phyloP scores from a whole-genome alignment of 345 rosid genomes.

The Citrus cavaleriei region DNA sequence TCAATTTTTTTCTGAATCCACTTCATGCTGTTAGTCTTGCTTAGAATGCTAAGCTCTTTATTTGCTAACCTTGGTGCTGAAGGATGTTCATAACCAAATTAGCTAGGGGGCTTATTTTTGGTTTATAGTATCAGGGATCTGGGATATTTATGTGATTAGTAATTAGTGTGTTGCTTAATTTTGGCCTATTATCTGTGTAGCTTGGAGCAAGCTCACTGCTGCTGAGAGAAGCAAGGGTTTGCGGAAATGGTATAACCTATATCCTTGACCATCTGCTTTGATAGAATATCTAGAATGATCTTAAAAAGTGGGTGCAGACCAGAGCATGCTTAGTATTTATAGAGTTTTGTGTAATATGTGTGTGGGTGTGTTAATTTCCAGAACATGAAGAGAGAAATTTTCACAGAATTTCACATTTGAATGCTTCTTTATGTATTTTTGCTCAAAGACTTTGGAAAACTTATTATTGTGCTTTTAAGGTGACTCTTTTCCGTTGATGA shows the following conservation, averaged over 20 bases:
- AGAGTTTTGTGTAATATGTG: not conserved
- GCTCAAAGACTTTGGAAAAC: not conserved
- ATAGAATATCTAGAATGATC: not conserved
- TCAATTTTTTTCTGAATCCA: not conserved
- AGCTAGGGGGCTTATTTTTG: not conserved
- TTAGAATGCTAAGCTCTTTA: not conserved
- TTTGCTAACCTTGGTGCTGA: not conserved
- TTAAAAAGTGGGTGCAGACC: not conserved
- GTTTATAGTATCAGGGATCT: not conserved
- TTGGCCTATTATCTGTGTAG: conserved; percentile 29
- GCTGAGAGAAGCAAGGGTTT: conserved; percentile 74
- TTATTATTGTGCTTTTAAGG: not conserved
- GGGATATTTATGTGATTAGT: not conserved
- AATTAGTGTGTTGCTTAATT: not conserved
- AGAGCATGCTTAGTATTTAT: not conserved
- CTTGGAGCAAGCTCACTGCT: conserved; percentile 91
- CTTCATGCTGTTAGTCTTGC: not conserved
- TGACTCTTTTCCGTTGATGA: not conserved
- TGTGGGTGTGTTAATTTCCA: not conserved
- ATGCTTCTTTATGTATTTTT: not conserved
- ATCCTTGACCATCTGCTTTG: not conserved
- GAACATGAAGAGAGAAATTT: no score
- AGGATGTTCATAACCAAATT: not conserved
- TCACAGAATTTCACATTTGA: not conserved
- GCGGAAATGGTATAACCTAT: conserved; percentile 63